Evolutionary conservation across 176 grass and related monocot genomes (phyloP).

Genomic region (Rhipidocladum racemiflorum): DNA sequence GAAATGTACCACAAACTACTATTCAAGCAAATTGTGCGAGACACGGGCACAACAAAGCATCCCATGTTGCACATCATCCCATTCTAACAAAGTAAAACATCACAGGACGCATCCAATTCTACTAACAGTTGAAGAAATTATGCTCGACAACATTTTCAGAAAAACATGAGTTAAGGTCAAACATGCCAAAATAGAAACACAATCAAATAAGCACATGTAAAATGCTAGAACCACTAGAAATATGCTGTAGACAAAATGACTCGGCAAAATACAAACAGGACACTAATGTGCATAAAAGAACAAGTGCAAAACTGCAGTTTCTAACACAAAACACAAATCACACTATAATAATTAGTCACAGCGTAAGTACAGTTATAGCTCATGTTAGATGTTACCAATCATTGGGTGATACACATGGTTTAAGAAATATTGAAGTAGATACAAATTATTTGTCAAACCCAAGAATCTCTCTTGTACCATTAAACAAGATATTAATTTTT

Average conservation of each 20-base stretch:
- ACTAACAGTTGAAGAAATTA: not conserved
- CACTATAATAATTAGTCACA: not conserved
- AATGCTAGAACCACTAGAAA: not conserved
- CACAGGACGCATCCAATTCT: not conserved
- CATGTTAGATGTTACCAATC: not conserved
- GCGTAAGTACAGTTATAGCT: not conserved
- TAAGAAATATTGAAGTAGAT: not conserved
- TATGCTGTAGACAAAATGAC: not conserved
- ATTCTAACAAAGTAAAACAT: not conserved
- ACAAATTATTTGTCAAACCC: not conserved
- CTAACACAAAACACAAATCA: not conserved
- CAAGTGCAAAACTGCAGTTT: not conserved
- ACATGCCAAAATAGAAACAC: not conserved
- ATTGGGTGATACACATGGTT: not conserved
- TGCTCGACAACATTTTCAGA: not conserved
- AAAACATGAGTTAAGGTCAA: not conserved
- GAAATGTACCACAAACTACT: not conserved
- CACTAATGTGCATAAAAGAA: constrained; percentile 1
- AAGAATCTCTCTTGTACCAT: not conserved
- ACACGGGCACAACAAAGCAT: not conserved
- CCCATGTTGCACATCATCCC: not conserved
- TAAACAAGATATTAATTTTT: not conserved
- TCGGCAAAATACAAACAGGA: not conserved
- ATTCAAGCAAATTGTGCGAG: not conserved
- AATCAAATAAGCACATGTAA: not conserved